Conservation (phyloP, 306 rosid genomes). For the Alnus glutinosa region DNA sequence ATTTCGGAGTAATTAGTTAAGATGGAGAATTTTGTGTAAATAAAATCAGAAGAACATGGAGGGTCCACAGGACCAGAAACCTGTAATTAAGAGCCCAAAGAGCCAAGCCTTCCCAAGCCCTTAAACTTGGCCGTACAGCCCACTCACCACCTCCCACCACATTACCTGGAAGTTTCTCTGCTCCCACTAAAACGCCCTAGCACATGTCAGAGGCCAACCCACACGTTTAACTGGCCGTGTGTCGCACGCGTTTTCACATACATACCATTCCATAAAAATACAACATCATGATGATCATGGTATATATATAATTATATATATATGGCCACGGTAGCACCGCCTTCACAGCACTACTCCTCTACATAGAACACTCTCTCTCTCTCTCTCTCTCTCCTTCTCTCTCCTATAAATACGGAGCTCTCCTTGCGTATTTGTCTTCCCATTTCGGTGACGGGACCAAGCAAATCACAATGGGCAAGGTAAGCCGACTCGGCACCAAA, state of each 20-base stretch:
- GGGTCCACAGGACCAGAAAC: no score
- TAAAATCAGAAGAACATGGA: no score
- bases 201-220: background rate
- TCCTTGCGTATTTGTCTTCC: background rate
- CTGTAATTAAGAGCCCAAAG: no score
- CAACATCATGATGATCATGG: background rate
- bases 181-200: background rate
- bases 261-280: background rate
- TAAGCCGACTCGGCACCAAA: background rate
- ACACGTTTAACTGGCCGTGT: background rate
- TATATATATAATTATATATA: no score
- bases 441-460: background rate
- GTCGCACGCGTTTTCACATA: background rate
- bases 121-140: background rate
- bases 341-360: background rate
- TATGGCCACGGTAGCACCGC: constrained; percentile 3
- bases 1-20: no score
- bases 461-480: constrained; percentile 35
- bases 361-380: background rate
- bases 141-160: background rate
- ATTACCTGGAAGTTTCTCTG: background rate
- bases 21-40: no score
- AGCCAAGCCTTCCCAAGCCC: background rate
- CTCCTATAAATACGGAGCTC: constrained; percentile 3
- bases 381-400: background rate